Base-by-base conservation (phyloP, 1,139 yeast species). In the Zhuliangozyma blackwelliae region DNA sequence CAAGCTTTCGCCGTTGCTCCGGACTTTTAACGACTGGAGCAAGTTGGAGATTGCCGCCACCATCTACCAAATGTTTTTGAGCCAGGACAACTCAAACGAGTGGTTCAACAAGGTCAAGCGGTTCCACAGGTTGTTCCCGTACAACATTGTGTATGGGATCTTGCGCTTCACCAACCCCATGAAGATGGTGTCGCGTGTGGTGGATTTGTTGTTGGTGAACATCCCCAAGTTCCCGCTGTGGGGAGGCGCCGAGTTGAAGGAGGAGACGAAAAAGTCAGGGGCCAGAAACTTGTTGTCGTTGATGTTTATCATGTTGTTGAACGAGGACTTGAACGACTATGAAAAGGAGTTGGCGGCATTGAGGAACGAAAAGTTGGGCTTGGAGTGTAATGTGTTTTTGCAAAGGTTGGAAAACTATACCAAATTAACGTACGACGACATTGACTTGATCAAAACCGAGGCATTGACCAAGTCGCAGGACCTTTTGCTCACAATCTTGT, bases 41-140 rank as follows among this genome's bases (percentile, higher is more conserved):
- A 79, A 86, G 41, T 75, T 89, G 19, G 94, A 89, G 53, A 63
- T 87, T 19, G 87, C 96, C 0, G 87, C 96, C 0, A 82, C 95
- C 0, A 61, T 89, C 4, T 88, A 87, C 57, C 89, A 86, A 47
- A 51, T 83, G 32, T 82, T 89, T 50, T 65, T 90, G 29, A 90
- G 92, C 1, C 83, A 78, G 40, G 97, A 90, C 55, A 77, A 78
- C 45, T 79, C 95, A 1, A 75, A 79, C 43, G 96, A 85, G 47
- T 64, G 85, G 51, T 77, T 83, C 46, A 70, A 74, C 7, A 88
- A 86, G 52, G 67, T 85, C 25, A 75, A 75, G 42, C 75, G 80
- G 41, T 63, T 90, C 34, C 96, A 90, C 58, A 61, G 71, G 26
- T 54, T 86, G 41, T 77, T 89, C 61, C 97, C 97, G 0, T 89